Conservation (phyloP, 805 yeast species). For the Yamadazyma akitaensis region DNA sequence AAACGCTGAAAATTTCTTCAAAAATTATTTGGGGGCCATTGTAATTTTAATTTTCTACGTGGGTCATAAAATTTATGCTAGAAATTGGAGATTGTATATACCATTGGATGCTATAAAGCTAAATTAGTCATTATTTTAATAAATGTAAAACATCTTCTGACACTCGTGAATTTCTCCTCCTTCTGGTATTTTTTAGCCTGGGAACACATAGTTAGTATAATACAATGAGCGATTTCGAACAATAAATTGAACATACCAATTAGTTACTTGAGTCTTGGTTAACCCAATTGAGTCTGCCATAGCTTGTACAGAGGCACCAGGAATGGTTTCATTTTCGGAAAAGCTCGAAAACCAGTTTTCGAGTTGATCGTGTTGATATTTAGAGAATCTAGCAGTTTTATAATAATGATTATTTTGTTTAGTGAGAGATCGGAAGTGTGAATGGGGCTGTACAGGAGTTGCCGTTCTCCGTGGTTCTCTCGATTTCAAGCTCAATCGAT, state of each 20-base stretch:
- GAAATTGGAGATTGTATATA: constrained; percentile 31
- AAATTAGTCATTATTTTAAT: background rate
- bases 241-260: constrained; percentile 13
- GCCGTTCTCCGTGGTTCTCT: too few relatives aligned
- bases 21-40: constrained; percentile 33
- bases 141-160: background rate
- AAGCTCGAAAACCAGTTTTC: background rate
- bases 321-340: background rate
- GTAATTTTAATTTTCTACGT: constrained; percentile 31
- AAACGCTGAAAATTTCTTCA: constrained; percentile 33
- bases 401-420: background rate
- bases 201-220: background rate
- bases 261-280: constrained; percentile 8
- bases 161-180: background rate
- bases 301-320: background rate
- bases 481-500: background rate
- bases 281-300: background rate
- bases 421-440: background rate
- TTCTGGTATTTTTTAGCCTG: constrained; percentile 60
- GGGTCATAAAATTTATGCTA: constrained; percentile 37
- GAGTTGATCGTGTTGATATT: background rate
- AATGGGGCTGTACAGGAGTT: too few relatives aligned
- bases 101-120: constrained; percentile 15
- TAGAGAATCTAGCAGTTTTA: background rate
- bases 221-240: background rate